Evolutionary conservation across 2,329 filamentous ascomycete species (phyloP), one percentile per base, ranked within the genome.

Genomic region (Aspergillus latus): DNA sequence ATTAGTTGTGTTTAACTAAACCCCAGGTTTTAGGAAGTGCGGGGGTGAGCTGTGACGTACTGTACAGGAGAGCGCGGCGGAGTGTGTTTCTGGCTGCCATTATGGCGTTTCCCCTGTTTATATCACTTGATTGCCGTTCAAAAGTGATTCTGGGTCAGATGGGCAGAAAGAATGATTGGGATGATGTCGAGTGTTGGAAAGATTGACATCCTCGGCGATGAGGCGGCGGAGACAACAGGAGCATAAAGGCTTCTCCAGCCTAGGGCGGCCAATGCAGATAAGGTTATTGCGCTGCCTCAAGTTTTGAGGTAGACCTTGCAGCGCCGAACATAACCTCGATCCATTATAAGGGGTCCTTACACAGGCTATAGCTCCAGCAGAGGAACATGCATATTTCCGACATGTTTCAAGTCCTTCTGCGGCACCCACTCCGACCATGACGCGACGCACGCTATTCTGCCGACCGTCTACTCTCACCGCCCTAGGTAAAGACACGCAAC

Each of bases 51-150:
- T 59, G 50, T 58, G 56, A 64, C 68, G 61, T 82, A 94, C 92
- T 92, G 74, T 97, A 97, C 68, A 97, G 86, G 60, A 96, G 83
- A 60, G 92, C 89, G 67, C 92, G 85, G 57, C 92, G 86, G 49
- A 97, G 83, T 62, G 90, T 70, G 59, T 76, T 75, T 57, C 71
- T 80, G 40, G 82, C 74, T 26, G 81, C 74, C 76, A 78, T 78
- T 59, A 47, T 66, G 39, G 16, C 21, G 32, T 49, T 11, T 44
- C 9, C n/a, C 21, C 15, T 6, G 26, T 29, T 8, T 36, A 40
- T 43, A 15, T 15, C 9, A n/a, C 3, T 16, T 21, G 29, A 16
- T 39, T 8, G 2, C 11, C n/a, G 21, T 21, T 21, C 21, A 21
- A 21, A 21, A 21, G 21, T 21, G 21, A 21, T 21, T 21, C 21